These are phyloP conservation scores for Yarrowia sp. DNA, from an alignment of 805 yeast species.

Conservation along the genomic window DNA sequence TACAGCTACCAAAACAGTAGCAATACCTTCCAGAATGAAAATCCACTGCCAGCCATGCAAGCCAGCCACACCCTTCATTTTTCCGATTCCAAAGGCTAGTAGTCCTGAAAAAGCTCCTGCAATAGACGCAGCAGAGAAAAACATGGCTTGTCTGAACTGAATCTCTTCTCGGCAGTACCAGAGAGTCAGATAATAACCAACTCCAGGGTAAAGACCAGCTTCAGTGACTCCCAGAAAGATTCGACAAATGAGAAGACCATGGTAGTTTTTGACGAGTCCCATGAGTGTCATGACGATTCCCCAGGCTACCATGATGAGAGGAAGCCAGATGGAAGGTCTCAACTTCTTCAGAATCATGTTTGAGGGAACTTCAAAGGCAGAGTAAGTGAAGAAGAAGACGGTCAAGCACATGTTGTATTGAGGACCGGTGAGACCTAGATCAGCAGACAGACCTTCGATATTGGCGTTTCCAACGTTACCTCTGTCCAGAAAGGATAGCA, in stretches of 20 bases:
- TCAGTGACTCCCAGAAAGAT: constrained; percentile 16
- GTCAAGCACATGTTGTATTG: constrained; percentile 48
- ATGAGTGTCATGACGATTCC: background rate
- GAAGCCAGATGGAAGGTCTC: constrained; percentile 1
- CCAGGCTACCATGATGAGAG: constrained; percentile 9
- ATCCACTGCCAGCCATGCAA: constrained; percentile 28
- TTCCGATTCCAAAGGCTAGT: constrained; percentile 3
- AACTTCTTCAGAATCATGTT: constrained; percentile 40
- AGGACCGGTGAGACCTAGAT: constrained; percentile 42
- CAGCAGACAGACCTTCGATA: constrained; percentile 49
- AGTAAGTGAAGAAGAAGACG: constrained; percentile 48
- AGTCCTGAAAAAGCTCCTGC: constrained; percentile 3
- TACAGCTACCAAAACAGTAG: constrained; percentile 18
- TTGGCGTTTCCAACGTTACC: constrained; percentile 51
- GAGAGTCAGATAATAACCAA: constrained; percentile 58
- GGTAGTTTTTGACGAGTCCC: constrained; percentile 11
- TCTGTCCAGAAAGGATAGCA: constrained; percentile 45
- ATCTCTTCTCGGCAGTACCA: constrained; percentile 50
- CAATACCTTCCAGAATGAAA: constrained; percentile 28
- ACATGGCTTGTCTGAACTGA: constrained; percentile 38
- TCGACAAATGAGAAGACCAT: background rate
- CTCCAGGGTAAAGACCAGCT: constrained; percentile 40
- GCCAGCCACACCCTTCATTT: constrained; percentile 8
- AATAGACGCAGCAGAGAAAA: background rate
- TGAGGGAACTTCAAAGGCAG: constrained; percentile 48